Evolutionary conservation across 208 protist genomes (phyloP), one percentile per base, ranked within the genome.

Genomic region (Leptomonas pyrrhocoris): DNA sequence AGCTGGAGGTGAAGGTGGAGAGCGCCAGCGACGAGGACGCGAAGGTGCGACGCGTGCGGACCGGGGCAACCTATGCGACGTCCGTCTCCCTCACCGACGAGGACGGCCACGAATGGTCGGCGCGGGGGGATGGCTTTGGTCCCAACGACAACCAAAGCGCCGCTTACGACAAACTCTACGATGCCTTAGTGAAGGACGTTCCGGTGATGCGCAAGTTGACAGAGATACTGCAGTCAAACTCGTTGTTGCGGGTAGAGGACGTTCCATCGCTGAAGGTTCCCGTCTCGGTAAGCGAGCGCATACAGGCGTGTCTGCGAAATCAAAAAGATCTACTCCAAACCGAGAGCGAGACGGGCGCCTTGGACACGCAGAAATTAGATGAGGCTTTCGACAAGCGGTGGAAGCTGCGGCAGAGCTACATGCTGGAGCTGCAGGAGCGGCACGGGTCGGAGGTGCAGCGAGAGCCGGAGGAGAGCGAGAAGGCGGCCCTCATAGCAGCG

Each of bases 401-500:
- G 15, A 2, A 18, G 11, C 28, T 30, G 63, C 28, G 42, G 23
- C 3, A 13, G 45, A 28, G 34, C 34, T 8, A 25, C 31, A 19
- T 25, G 21, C 21, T 5, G 3, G 7, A 36, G 38, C n/a, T 16
- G 30, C 45, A 21, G 34, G 12, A 12, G 12, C 2, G 28, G 30
- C 28, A 11, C 50, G 19, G 58, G 19, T 36, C 50, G 40, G 19
- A 25, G 7, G 30, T 30, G 30, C 19, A 9, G 13, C 36, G n/a
- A 1, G 38, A 48, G 21, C 2, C 21, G 65, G 21, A 36, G 25
- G 30, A 25, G 15, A 23, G 28, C 18, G 45, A 58, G 53, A 56
- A 59, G 64, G 80, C 67, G 8, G 62, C 79, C 49, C 48, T 83
- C 40, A 53, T 66, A 62, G 66, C 59, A 19, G 78, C 83, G 50